Conservation (phyloP, 129 eudicot genomes). For the Mikania micrantha region DNA sequence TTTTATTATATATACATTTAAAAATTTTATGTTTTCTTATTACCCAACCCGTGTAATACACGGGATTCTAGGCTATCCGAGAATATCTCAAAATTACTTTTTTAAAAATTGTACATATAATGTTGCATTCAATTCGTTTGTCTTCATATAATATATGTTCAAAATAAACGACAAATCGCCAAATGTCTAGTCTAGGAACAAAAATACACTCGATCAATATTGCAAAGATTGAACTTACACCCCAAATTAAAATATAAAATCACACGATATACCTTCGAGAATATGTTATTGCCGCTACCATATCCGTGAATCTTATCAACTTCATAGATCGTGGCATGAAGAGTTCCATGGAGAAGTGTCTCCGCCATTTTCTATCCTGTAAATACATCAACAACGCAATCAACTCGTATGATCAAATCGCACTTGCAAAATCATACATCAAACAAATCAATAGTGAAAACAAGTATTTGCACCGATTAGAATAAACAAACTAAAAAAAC, state of each 20-base stretch:
- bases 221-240: neutral
- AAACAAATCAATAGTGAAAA: neutral
- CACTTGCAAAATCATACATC: neutral
- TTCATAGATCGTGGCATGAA: slow-evolving; percentile 65
- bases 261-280: slow-evolving; percentile 35
- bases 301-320: slow-evolving; percentile 46
- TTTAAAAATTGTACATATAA: neutral
- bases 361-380: slow-evolving; percentile 42
- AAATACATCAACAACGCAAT: slow-evolving; percentile 2
- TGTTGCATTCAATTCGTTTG: neutral
- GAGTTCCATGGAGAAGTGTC: slow-evolving; percentile 60
- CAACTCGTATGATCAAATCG: slow-evolving; percentile 9
- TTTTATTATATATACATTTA: too few relatives aligned
- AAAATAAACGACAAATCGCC: neutral
- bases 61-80: too few relatives aligned
- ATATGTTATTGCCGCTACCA: slow-evolving; percentile 30
- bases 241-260: neutral
- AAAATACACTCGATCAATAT: neutral
- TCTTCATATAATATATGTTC: neutral
- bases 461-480: neutral
- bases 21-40: too few relatives aligned
- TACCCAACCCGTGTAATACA: too few relatives aligned
- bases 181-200: neutral
- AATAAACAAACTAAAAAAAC: neutral
- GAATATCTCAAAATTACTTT: neutral